Conservation (phyloP, 164 flowering plant genomes). For the Amborella trichopoda region DNA sequence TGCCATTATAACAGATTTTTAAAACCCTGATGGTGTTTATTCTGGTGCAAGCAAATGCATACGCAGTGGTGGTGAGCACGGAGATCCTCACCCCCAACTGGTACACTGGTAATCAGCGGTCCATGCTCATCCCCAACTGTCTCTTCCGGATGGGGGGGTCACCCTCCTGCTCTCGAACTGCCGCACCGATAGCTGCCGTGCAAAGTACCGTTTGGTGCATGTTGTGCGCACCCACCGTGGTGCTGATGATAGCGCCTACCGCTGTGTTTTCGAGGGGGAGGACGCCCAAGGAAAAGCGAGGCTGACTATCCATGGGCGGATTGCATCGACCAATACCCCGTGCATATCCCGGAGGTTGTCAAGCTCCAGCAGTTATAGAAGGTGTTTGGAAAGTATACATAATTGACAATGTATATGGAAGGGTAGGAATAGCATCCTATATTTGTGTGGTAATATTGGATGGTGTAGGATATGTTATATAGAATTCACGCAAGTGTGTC, state of each 20-base stretch:
- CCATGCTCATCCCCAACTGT: slow-evolving; percentile 54
- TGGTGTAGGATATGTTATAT: too few relatives aligned
- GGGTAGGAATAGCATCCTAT: too few relatives aligned
- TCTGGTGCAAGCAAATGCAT: slow-evolving; percentile 39
- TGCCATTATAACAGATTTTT: too few relatives aligned
- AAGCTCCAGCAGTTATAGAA: too few relatives aligned
- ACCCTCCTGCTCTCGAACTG: slow-evolving; percentile 23
- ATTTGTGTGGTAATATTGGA: too few relatives aligned
- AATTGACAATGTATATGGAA: too few relatives aligned
- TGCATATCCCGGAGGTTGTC: slow-evolving; percentile 4
- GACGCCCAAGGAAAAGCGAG: slow-evolving; percentile 7
- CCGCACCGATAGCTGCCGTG: slow-evolving; percentile 2
- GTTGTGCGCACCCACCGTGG: slow-evolving; percentile 12
- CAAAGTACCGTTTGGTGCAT: slow-evolving; percentile 11
- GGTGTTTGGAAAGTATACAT: too few relatives aligned
- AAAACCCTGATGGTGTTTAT: too few relatives aligned
- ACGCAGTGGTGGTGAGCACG: slow-evolving; percentile 42
- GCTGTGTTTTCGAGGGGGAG: slow-evolving; percentile 7
- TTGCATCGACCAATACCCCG: slow-evolving; percentile 61
- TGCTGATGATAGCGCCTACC: slow-evolving; percentile 5
- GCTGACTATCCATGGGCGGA: slow-evolving; percentile 78
- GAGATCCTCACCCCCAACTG: slow-evolving; percentile 52
- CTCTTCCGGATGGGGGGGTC: slow-evolving; percentile 61
- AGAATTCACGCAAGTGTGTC: too few relatives aligned
- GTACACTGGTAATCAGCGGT: slow-evolving; percentile 37